These are phyloP conservation scores for Trichosporon inkin DNA, from an alignment of 1,284 basidiomycete genomes.

Conservation along the genomic window DNA sequence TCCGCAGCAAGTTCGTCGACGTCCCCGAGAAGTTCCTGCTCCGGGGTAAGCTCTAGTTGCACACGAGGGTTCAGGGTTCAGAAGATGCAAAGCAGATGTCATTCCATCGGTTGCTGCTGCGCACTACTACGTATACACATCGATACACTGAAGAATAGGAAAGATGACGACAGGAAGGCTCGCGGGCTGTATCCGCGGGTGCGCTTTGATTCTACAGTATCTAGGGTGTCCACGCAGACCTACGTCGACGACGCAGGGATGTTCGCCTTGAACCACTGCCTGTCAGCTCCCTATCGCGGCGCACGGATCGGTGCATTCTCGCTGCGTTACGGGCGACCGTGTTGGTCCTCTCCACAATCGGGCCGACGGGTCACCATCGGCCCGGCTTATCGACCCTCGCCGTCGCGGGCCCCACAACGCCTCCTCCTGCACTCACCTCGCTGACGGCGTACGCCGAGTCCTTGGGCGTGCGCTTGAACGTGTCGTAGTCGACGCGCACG, in stretches of 20 bases:
- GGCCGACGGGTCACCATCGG: neutral
- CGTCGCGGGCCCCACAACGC: neutral
- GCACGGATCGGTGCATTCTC: neutral
- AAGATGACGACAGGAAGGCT: too few relatives aligned
- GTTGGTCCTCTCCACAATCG: neutral
- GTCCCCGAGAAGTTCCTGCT: slow-evolving; percentile 21
- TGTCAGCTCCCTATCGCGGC: neutral
- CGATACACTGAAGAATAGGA: too few relatives aligned
- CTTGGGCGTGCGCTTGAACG: slow-evolving; percentile 65
- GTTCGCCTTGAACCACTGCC: slow-evolving; percentile 17
- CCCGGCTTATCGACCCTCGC: neutral
- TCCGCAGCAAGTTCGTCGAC: slow-evolving; percentile 17
- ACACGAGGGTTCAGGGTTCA: slow-evolving; percentile 17
- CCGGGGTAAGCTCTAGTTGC: slow-evolving; percentile 18
- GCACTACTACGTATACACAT: too few relatives aligned
- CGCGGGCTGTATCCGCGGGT: too few relatives aligned
- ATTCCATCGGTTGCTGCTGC: too few relatives aligned
- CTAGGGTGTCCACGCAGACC: too few relatives aligned
- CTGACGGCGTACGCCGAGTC: slow-evolving; percentile 54
- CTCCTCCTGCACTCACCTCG: slow-evolving; percentile 2
- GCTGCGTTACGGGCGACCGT: too few relatives aligned
- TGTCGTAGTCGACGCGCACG: slow-evolving; percentile 55
- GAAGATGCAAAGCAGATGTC: neutral
- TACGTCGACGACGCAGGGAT: neutral
- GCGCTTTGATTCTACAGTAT: too few relatives aligned